These are phyloP conservation scores for Apiotrichum siamense DNA, from an alignment of 1,284 basidiomycete genomes.

Conservation along the genomic window DNA sequence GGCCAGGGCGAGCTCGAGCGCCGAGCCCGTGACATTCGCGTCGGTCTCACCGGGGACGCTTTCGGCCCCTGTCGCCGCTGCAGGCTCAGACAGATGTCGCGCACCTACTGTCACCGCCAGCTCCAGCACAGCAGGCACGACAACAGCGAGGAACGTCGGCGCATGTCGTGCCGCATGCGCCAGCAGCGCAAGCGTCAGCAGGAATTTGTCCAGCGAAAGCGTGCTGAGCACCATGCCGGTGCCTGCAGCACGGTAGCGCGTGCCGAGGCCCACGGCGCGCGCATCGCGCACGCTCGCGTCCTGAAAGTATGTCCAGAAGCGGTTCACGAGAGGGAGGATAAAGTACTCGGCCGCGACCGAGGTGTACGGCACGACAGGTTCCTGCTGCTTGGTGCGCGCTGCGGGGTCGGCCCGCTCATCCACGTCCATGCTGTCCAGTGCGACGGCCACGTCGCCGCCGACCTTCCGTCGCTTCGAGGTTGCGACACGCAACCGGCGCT, in stretches of 20 bases:
- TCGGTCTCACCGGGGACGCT: conserved; percentile 41
- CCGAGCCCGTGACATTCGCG: conserved; percentile 63
- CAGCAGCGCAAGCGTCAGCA: conserved; percentile 72
- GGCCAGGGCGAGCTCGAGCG: conserved; percentile 70
- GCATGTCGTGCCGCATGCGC: conserved; percentile 74
- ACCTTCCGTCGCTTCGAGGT: conserved; percentile 31
- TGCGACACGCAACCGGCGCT: conserved; percentile 66
- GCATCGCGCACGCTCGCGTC: conserved; percentile 70
- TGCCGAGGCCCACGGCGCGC: conserved; percentile 53
- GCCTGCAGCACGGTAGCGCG: conserved; percentile 63
- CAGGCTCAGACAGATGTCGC: conserved; percentile 50
- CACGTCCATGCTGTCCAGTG: conserved; percentile 3
- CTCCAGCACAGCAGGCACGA: conserved; percentile 74
- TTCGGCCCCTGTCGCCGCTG: not conserved
- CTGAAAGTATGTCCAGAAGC: conserved; percentile 82
- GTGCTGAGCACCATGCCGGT: conserved; percentile 73
- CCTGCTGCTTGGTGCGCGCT: conserved; percentile 1
- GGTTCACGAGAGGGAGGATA: conserved; percentile 77
- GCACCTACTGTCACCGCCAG: conserved; percentile 71
- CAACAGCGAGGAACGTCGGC: conserved; percentile 66
- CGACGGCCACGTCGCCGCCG: conserved; percentile 25
- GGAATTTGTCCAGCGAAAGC: conserved; percentile 63
- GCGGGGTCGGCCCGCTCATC: not conserved
- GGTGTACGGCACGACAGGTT: conserved; percentile 53
- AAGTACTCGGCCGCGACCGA: conserved; percentile 76